Conservation (phyloP, 805 yeast species). For the Yamadazyma sp. region DNA sequence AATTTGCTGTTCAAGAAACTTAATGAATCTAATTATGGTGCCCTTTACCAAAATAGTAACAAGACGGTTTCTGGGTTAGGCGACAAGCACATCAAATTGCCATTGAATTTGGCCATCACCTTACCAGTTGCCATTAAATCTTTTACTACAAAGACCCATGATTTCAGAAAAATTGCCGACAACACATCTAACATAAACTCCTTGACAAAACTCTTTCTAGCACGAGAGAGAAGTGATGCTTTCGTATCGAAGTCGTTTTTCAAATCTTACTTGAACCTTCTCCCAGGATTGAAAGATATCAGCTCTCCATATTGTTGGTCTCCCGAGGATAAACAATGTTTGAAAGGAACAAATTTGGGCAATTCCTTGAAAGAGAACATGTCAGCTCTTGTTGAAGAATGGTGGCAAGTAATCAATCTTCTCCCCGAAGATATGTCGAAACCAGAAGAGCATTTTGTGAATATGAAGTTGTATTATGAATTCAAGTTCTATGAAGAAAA, state of each 20-base stretch:
- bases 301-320: conserved; percentile 72
- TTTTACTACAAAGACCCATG: conserved; percentile 17
- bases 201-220: conserved; percentile 35
- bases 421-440: conserved; percentile 30
- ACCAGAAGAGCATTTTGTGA: conserved; percentile 36
- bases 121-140: conserved; percentile 24
- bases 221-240: conserved; percentile 25
- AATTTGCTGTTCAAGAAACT: conserved; percentile 24
- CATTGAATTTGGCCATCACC: conserved; percentile 21
- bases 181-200: conserved; percentile 27
- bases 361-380: conserved; percentile 51
- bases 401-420: conserved; percentile 46
- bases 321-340: conserved; percentile 44
- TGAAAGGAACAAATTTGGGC: conserved; percentile 73
- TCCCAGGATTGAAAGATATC: conserved; percentile 41
- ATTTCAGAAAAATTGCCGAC: conserved; percentile 11
- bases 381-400: conserved; percentile 53
- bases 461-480: conserved; percentile 46
- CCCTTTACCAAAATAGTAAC: background rate
- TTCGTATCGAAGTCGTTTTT: conserved; percentile 21
- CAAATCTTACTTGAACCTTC: conserved; percentile 28
- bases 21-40: conserved; percentile 26
- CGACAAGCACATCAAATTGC: conserved; percentile 20
- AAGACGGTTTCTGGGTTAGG: conserved; percentile 6
- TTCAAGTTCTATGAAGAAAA: conserved; percentile 38